Conservation (phyloP, 257 asterid species). For the Anisodus acutangulus region DNA sequence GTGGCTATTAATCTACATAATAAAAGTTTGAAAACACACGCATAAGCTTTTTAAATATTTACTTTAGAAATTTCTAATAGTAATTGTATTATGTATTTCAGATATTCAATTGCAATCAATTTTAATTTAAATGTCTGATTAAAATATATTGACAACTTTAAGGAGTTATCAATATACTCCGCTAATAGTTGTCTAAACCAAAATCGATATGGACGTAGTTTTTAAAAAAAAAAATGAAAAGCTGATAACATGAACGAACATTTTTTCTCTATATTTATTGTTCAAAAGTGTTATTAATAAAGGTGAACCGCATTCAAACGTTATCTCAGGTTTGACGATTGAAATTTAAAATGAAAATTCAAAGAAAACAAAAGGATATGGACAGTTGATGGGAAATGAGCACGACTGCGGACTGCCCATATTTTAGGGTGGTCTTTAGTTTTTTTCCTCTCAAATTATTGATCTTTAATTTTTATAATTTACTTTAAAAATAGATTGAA, state of each 20-base stretch:
- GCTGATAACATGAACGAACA: neutral
- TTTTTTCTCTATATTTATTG: neutral
- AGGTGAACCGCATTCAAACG: neutral
- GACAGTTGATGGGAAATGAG: constrained; percentile 21
- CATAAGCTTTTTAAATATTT: too few relatives aligned
- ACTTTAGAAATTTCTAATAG: too few relatives aligned
- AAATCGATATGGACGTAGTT: neutral
- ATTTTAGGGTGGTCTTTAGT: too few relatives aligned
- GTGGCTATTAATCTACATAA: too few relatives aligned
- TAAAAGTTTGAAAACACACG: too few relatives aligned
- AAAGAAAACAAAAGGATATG: neutral
- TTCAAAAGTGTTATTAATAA: neutral
- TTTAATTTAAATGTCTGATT: neutral
- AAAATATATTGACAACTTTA: neutral
- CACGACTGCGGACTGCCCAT: neutral
- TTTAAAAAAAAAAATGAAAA: too few relatives aligned
- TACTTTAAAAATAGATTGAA: too few relatives aligned
- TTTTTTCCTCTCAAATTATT: too few relatives aligned
- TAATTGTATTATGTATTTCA: too few relatives aligned
- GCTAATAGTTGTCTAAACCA: neutral
- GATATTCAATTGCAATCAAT: too few relatives aligned
- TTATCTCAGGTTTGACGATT: neutral
- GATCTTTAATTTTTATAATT: too few relatives aligned
- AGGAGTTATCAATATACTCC: neutral
- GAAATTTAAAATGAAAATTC: neutral